Conservation (phyloP, 352 stramenopile genomes). For the Globisporangium emineosum region DNA sequence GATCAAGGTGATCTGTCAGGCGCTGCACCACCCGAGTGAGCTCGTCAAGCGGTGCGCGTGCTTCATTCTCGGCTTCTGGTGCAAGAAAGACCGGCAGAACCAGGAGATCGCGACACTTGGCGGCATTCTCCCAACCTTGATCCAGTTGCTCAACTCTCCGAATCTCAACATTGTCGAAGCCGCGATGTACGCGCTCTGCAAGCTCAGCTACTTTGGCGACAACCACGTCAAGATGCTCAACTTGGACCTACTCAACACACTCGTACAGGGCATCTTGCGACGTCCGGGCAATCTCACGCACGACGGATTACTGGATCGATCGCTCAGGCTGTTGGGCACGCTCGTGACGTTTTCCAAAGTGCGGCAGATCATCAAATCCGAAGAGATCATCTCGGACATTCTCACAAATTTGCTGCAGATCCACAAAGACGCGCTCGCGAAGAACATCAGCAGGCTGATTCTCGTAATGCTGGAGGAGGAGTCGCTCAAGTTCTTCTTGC, state of each 20-base stretch:
- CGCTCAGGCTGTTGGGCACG: conserved; percentile 60
- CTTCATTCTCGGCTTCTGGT: conserved; percentile 62
- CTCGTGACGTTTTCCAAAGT: conserved; percentile 52
- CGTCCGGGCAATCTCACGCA: conserved; percentile 37
- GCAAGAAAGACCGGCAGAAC: conserved; percentile 41
- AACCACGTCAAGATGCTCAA: conserved; percentile 66
- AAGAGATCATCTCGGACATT: conserved; percentile 71
- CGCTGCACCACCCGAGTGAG: conserved; percentile 57
- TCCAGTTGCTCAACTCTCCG: conserved; percentile 62
- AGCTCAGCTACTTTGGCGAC: conserved; percentile 57
- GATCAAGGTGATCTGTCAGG: conserved; percentile 56
- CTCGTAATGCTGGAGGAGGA: conserved; percentile 63
- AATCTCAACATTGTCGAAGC: conserved; percentile 59
- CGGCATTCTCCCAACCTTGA: conserved; percentile 40
- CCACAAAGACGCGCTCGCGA: conserved; percentile 42
- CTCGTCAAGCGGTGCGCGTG: conserved; percentile 68
- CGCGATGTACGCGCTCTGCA: conserved; percentile 55
- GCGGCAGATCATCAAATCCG: conserved; percentile 53
- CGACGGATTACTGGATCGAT: conserved; percentile 52
- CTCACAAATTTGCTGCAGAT: conserved; percentile 63
- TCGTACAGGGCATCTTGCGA: conserved; percentile 48
- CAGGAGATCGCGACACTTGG: conserved; percentile 48
- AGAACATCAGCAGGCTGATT: conserved; percentile 64
- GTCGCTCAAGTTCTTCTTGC: conserved; percentile 78
- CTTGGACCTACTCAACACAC: conserved; percentile 50